Evolutionary conservation across 331 rosid species (phyloP).

Genomic region (Prunus yedoensis): DNA sequence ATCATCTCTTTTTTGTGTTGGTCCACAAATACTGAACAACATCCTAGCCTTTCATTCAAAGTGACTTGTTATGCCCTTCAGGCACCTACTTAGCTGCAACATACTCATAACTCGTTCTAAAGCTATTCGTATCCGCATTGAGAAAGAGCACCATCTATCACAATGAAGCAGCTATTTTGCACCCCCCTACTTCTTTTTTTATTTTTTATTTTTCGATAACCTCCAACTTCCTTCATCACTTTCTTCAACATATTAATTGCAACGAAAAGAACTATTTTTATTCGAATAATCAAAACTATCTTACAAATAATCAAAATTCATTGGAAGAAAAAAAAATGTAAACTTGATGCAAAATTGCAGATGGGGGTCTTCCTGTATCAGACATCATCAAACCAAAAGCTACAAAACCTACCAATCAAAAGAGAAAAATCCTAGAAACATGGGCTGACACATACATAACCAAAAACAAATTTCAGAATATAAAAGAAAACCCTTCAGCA

Average conservation of each 20-base stretch:
- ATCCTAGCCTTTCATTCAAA: slow-evolving; percentile 7
- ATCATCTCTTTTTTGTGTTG: background rate
- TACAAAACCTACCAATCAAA: background rate
- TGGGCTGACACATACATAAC: background rate
- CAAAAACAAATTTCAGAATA: background rate
- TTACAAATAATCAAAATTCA: background rate
- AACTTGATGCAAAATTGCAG: background rate
- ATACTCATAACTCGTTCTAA: background rate
- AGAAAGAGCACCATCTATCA: background rate
- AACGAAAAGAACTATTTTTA: background rate
- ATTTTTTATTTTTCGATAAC: background rate
- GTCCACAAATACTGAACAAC: background rate
- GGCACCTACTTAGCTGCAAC: background rate
- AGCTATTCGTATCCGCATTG: background rate
- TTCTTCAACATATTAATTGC: background rate
- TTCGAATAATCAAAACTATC: background rate
- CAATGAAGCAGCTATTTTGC: background rate
- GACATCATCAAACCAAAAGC: background rate
- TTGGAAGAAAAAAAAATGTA: background rate
- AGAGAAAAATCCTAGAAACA: background rate
- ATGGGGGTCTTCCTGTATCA: background rate
- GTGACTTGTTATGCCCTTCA: background rate
- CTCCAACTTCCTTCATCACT: background rate
- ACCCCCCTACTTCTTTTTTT: background rate
- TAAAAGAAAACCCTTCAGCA: background rate